Base-by-base conservation (phyloP, 495 filamentous ascomycete genomes). In the Xanthoparmelia taractica region DNA sequence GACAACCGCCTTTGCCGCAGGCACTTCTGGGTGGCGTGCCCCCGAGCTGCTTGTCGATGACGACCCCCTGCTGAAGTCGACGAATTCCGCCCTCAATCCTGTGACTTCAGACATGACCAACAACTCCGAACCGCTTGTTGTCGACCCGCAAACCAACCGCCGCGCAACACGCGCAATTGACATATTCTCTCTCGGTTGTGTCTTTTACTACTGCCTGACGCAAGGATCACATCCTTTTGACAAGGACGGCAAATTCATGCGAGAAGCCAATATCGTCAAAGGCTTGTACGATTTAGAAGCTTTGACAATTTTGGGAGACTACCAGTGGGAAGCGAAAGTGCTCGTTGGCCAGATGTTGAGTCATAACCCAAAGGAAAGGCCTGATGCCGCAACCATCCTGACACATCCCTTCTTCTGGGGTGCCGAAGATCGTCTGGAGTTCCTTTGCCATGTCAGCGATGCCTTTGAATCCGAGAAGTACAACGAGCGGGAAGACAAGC, bases 371-470 rank as follows among this genome's bases (percentile, higher is more conserved):
- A 89, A 83, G 64, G 68, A 74, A 63, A 82, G 79, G 61, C 85
- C 95, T 59, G 78, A 91, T 63, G 84, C 94, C 33, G 77, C 76
- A 58, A 76, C 89, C 57, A 89, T 97, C 64, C 82, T 96, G 75
- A 83, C 87, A 34, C 94, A 98, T 70, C 94, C 94, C 0, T 97
- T 97, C 79, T 98, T 98, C 82, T 98, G 94, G 94, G 75, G 83
- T 3, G 72, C 87, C 1, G 91, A 93, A 68, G 92, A 95, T 67
- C 85, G 91, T 20, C 85, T 97, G 31, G 83, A 82, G 36, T 98
- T 97, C 75, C 83, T 98, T 23, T 93, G 91, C 69, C 90, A 96
- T 61, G 89, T 94, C 34, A 95, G 90, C 0, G 94, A 98, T 69
- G 90, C 94, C 70, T 97, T 96, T 68, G 94, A 98, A 70, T 87